A percentile compares a stretch with the other conserved stretches of the same genome.
Evolutionary conservation across 202 grass and related monocot genomes (phyloP).

Genomic region (Panicum virgatum): DNA sequence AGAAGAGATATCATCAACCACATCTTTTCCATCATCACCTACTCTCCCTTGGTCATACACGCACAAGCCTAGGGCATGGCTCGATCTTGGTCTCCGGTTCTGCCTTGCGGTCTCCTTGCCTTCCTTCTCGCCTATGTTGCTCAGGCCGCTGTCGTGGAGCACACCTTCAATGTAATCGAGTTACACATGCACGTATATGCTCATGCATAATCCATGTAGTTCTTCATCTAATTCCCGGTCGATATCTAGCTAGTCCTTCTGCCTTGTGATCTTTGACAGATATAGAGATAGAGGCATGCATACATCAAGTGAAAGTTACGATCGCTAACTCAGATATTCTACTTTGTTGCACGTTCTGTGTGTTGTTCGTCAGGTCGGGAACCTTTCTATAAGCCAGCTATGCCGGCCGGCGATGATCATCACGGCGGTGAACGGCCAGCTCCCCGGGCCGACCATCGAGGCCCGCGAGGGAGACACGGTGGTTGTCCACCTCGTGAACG

Average conservation of each 20-base stretch:
- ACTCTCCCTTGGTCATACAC: neutral
- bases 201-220: neutral
- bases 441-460: constrained; percentile 66
- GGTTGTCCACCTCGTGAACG: constrained; percentile 62
- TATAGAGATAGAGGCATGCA: too few relatives aligned
- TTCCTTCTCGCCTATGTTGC: constrained; percentile 27
- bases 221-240: neutral
- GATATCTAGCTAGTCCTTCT: neutral
- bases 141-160: constrained; percentile 53
- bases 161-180: constrained; percentile 61
- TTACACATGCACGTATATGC: neutral
- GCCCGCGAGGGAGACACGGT: constrained; percentile 60
- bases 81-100: neutral
- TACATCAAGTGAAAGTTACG: too few relatives aligned
- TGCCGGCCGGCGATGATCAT: constrained; percentile 42
- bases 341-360: neutral
- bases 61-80: constrained; percentile 16
- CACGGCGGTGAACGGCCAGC: constrained; percentile 64
- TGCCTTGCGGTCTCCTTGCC: constrained; percentile 7
- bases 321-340: neutral
- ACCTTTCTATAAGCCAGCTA: constrained; percentile 52
- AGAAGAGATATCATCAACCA: neutral
- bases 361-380: constrained; percentile 48
- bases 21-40: neutral
- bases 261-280: neutral